Evolutionary conservation across 2,329 filamentous ascomycete species (phyloP).

Genomic region (Onygenales sp.): DNA sequence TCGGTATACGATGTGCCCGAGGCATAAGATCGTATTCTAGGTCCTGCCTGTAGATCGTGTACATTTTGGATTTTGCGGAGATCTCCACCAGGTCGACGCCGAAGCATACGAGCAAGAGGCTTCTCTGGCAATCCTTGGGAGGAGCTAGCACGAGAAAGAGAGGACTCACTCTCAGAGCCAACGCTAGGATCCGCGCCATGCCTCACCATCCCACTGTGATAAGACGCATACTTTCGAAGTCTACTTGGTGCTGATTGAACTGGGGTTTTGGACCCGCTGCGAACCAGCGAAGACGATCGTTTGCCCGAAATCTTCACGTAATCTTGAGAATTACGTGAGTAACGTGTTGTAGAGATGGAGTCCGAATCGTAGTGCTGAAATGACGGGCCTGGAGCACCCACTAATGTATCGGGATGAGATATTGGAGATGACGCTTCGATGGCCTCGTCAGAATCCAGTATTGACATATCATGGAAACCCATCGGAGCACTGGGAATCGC

Average conservation of each 20-base stretch:
- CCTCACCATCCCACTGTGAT: slow-evolving; percentile 32
- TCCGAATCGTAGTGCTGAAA: background rate
- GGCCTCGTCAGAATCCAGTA: background rate
- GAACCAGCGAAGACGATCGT: slow-evolving; percentile 15
- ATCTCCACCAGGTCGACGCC: slow-evolving; percentile 66
- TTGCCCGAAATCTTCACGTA: background rate
- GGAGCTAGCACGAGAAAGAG: slow-evolving; percentile 4
- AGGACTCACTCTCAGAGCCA: slow-evolving; percentile 9
- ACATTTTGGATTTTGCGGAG: slow-evolving; percentile 59
- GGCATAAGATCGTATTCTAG: slow-evolving; percentile 25
- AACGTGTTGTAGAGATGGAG: background rate
- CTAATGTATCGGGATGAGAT: background rate
- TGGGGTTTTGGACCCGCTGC: slow-evolving; percentile 16
- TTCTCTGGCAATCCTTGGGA: slow-evolving; percentile 15
- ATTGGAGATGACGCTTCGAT: background rate
- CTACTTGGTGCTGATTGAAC: slow-evolving; percentile 23
- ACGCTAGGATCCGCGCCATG: slow-evolving; percentile 19
- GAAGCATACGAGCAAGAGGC: slow-evolving; percentile 45
- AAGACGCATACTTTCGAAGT: slow-evolving; percentile 36
- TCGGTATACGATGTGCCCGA: slow-evolving; percentile 28
- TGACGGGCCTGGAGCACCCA: background rate
- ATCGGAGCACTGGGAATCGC: background rate
- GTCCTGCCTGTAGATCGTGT: slow-evolving; percentile 46
- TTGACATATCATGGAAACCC: background rate
- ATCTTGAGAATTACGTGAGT: background rate